phyloP scores from a whole-genome alignment of 108 stramenopile species.

The Cylindrotheca closterium region DNA sequence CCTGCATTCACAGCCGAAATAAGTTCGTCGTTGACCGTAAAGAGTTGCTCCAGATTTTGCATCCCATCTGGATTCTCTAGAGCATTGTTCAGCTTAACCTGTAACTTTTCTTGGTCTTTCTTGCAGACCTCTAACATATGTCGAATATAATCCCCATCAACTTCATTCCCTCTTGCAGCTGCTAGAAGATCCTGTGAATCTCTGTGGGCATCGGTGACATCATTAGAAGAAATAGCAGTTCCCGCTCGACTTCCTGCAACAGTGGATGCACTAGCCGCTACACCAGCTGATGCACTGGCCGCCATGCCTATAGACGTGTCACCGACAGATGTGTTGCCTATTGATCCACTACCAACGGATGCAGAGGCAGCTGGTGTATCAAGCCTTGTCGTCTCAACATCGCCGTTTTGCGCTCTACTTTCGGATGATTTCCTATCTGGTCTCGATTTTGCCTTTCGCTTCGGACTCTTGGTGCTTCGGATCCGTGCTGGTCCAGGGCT shows the following conservation, averaged over 20 bases:
- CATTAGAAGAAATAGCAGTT: neutral
- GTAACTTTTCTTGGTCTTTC: slow-evolving; percentile 27
- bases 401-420: too few species aligned
- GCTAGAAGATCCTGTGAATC: slow-evolving; percentile 5
- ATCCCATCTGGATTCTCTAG: slow-evolving; percentile 25
- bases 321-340: too few species aligned
- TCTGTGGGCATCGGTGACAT: slow-evolving; percentile 4
- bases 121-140: slow-evolving; percentile 28
- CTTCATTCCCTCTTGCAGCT: neutral
- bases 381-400: too few species aligned
- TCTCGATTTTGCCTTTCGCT: too few species aligned
- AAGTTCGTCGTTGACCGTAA: slow-evolving; percentile 35
- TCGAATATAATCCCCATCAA: slow-evolving; percentile 7
- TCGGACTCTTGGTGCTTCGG: too few species aligned
- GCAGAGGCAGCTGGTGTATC: too few species aligned
- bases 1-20: slow-evolving; percentile 30
- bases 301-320: too few species aligned
- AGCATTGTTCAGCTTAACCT: slow-evolving; percentile 22
- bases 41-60: slow-evolving; percentile 34
- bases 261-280: neutral
- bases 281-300: neutral
- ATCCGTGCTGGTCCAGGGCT: too few species aligned
- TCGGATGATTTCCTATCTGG: too few species aligned
- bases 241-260: neutral
- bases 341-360: too few species aligned